These are phyloP conservation scores for Oldenlandia corymbosa DNA, from an alignment of 257 asterid genomes.

Conservation along the genomic window DNA sequence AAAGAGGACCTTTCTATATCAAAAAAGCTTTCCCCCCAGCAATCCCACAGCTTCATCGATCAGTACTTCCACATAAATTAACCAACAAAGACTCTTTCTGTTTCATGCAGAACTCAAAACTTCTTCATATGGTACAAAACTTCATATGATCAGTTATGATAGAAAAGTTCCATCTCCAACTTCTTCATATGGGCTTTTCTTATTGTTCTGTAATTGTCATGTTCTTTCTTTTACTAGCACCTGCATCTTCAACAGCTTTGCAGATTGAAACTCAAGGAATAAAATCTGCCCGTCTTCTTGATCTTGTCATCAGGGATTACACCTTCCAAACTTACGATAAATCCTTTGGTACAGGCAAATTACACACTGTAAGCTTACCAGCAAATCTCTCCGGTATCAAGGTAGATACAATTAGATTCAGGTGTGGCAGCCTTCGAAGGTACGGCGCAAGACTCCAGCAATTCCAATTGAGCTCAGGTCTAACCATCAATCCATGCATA, in stretches of 20 bases:
- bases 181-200: slow-evolving; percentile 33
- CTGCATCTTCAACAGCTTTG: slow-evolving; percentile 23
- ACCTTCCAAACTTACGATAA: slow-evolving; percentile 48
- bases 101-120: slow-evolving; percentile 1
- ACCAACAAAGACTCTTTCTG: slow-evolving; percentile 14
- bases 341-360: slow-evolving; percentile 50
- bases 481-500: slow-evolving; percentile 40
- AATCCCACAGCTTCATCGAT: slow-evolving; percentile 8
- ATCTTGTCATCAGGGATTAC: slow-evolving; percentile 60
- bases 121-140: too few species aligned
- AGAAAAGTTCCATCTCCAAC: slow-evolving; percentile 16
- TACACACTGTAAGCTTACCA: slow-evolving; percentile 43
- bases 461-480: slow-evolving; percentile 42
- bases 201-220: slow-evolving; percentile 22
- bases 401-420: slow-evolving; percentile 42
- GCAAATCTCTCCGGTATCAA: slow-evolving; percentile 61
- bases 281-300: slow-evolving; percentile 64
- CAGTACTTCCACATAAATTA: neutral
- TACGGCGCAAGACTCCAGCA: slow-evolving; percentile 62
- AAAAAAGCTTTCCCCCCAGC: slow-evolving; percentile 14
- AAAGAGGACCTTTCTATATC: slow-evolving; percentile 3
- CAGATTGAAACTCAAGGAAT: slow-evolving; percentile 35
- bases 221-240: slow-evolving; percentile 29
- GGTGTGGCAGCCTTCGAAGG: slow-evolving; percentile 80
- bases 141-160: too few species aligned